Base-by-base conservation (phyloP, 192 early-diverging fungal species). In the Coemansia sp. region DNA sequence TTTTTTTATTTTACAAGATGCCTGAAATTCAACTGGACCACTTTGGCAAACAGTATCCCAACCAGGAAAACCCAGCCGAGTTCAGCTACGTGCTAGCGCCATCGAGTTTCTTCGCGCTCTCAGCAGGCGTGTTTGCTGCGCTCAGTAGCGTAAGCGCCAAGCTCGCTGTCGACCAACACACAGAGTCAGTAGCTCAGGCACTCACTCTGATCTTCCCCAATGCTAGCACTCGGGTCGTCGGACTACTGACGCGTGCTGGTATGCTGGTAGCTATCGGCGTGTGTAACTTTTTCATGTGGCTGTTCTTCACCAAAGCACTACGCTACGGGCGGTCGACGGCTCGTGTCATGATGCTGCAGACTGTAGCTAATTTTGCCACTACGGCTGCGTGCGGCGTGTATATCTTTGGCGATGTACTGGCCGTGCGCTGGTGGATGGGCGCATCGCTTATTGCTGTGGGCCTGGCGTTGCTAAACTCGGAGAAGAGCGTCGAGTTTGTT, bases 211-310 rank as follows among this genome's bases (percentile, higher is more conserved):
- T 34, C 63, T 22, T 78, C 38, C 47, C 85, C 61, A 15, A 43
- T 16, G 40, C 68, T 38, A 44, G 61, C 69, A 31, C 34, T 2
- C 24, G 36, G 36, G 43, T 46, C 24, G 70, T 72, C 52, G 71
- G 61, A 24, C 24, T 67, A 36, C 15, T 67, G 20, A 44, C 73
- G 31, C 86, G 92, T 29, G 66, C 68, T 12, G 55, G 77, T 11
- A 89, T 89, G 65, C 83, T 93, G 64, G 77, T 63, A 3, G 72
- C 87, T 49, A 88, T 93, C n/a, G 86, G 91, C 31, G 76, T 80
- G 15, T 91, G 89, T 52, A 96, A 96, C 68, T 87, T 91, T 4
- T 64, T 89, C 62, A 97, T 97, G 95, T 97, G 95, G 95, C 88
- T 89, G 3, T 78, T 89, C 3, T 95, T 96, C 67, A 94, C 95